Base-by-base conservation (phyloP, 208 protist species). In the Lotmaria passim region DNA sequence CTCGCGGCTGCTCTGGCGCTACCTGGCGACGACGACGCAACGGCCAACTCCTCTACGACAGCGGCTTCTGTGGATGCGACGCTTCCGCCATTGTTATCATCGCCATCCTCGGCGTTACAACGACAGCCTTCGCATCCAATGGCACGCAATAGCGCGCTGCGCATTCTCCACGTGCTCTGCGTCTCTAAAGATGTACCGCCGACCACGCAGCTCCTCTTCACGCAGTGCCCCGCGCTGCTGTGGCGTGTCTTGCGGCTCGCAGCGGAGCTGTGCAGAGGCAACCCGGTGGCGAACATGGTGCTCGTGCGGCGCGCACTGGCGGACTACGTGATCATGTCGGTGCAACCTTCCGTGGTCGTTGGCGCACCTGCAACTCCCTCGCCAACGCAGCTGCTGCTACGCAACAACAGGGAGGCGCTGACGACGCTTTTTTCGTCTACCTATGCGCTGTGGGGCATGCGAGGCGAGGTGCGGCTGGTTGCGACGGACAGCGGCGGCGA, bases 151-250 rank as follows among this genome's bases (percentile, higher is more conserved):
- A 61, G 44, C 33, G 71, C 63, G 11, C 36, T 77, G 55, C 71
- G 57, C 12, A 51, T 71, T 5, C 71, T 77, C 28, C 71, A 77
- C 39, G 48, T 65, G 1, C 62, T 77, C 17, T 77, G 71, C 57
- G 36, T 55, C 15, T 69, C 71, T 1, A 69, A 47, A 23, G 39
- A 66, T 36, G 23, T 77, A 7, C 63, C 71, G 15, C 62, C 63
- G 12, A 19, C 56, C 8, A 68, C 70, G 12, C 79, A 81, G 48
- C 14, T 41, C 36, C 76, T 78, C 62, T 86, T 81, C 68, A 72
- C 69, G 2, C 75, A 82, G 55, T 88, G 82, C 21, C 85, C 85
- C 2, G 85, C 85, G 23, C 44, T 91, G 28, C 75, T 91, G 34
- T 88, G 85, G 61, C 79, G 79, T 14, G 61, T 91, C 17, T 43